Conservation (phyloP, 2,329 filamentous ascomycete genomes). For the Alternaria consortialis region DNA sequence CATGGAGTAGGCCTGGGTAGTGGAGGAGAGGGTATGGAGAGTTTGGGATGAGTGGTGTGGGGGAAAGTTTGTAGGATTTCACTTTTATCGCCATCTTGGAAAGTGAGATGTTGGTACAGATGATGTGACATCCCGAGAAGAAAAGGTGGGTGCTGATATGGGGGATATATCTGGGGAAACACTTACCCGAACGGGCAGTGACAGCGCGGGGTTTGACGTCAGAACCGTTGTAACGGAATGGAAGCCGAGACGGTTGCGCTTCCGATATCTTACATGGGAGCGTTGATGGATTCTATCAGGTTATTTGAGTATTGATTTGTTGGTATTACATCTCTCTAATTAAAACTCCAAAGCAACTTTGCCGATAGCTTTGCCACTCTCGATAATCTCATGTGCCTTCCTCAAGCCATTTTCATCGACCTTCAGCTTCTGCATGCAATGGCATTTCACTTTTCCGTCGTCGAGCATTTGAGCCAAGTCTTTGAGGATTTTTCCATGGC, state of each 20-base stretch:
- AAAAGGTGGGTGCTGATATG: not conserved
- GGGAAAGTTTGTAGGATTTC: constrained; percentile 33
- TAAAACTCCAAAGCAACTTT: constrained; percentile 13
- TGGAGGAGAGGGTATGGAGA: constrained; percentile 60
- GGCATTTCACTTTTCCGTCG: constrained; percentile 1
- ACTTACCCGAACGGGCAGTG: constrained; percentile 12
- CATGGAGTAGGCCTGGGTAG: constrained; percentile 57
- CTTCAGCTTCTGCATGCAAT: constrained; percentile 12
- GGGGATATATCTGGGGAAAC: not conserved
- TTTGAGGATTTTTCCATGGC: constrained; percentile 5
- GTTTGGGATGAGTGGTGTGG: constrained; percentile 53
- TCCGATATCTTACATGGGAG: not conserved
- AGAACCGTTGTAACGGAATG: not conserved
- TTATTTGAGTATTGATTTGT: not conserved
- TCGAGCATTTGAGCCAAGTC: constrained; percentile 10
- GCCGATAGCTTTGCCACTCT: constrained; percentile 4
- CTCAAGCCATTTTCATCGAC: constrained; percentile 9
- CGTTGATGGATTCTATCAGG: not conserved
- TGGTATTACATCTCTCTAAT: not conserved
- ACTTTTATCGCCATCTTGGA: constrained; percentile 22
- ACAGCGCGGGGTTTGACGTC: constrained; percentile 18
- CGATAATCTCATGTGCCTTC: constrained; percentile 14
- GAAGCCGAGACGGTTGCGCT: not conserved
- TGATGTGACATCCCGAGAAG: not conserved
- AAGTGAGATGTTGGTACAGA: not conserved